Evolutionary conservation across 768 basidiomycete genomes (phyloP), one percentile per base, ranked within the genome.

Genomic region (Mycena polygramma): DNA sequence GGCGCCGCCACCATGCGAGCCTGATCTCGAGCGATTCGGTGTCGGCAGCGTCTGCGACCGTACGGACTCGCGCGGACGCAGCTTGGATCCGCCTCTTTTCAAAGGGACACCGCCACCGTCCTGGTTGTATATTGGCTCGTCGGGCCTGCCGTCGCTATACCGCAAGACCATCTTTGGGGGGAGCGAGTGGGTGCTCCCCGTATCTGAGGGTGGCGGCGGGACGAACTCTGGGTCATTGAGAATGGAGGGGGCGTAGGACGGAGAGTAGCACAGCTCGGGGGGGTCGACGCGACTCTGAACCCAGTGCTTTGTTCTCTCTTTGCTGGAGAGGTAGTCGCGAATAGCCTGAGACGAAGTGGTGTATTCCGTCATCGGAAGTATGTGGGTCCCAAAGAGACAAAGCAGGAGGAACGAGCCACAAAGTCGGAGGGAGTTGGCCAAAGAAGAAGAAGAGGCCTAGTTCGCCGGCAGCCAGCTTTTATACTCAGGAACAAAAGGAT

Each of bases 101-200:
- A 63, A 45, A 53, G 66, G 43, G 64, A 66, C 63, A 68, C 81
- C 79, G 20, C 80, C 75, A 41, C 11, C 37, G 72, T 81, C 82
- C 30, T 30, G 30, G 30, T 30, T 30, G 74, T 84, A 79, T 75
- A 93, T 90, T 43, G 91, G 89, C 10, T 90, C 79, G 79, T 92
- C 90, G 2, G 86, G 85, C 46, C 89, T 78, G 4, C 93, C 92
- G 75, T 92, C 89, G 24, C 81, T 83, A 77, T 90, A 94, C 63
- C 87, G 87, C 74, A 94, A 80, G 68, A 93, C 80, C 91, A 94
- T 92, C 74, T 87, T 89, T 5, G 93, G 92, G 2, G 93, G 93
- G 14, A 89, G 74, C 10, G 88, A 89, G 71, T 81, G 80, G 11
- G 85, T 81, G 76, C 87, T 89, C 67, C 81, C 86, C 2, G 81